Evolutionary conservation across 2,329 filamentous ascomycete genomes (phyloP).

Genomic region (Aspergillus tamarii): DNA sequence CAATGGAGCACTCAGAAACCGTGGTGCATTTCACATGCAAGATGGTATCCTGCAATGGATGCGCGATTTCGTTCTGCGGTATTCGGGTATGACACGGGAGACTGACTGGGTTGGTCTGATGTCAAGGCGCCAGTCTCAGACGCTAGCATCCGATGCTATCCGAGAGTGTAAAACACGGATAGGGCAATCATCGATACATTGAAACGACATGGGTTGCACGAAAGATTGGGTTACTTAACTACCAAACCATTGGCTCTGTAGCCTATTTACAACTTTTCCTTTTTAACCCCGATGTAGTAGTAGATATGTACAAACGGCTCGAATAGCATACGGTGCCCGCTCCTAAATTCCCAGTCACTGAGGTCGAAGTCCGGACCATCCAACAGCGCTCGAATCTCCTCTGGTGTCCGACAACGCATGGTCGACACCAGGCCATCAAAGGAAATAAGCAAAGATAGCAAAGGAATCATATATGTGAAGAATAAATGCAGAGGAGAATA

Average conservation of each 20-base stretch:
- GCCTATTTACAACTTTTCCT: not conserved
- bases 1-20: conserved; percentile 20
- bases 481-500: conserved; percentile 60
- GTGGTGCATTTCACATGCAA: conserved; percentile 20
- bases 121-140: conserved; percentile 18
- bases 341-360: conserved; percentile 22
- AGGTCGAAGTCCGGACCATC: conserved; percentile 30
- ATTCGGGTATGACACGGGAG: conserved; percentile 19
- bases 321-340: conserved; percentile 25
- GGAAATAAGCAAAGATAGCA: conserved; percentile 68
- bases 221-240: not conserved
- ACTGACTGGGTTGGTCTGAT: conserved; percentile 24
- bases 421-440: conserved; percentile 72
- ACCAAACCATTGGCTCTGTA: rapidly evolving
- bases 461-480: conserved; percentile 68
- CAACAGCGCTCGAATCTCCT: conserved; percentile 66
- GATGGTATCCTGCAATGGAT: conserved; percentile 21
- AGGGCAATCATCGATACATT: not conserved
- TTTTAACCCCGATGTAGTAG: conserved; percentile 22
- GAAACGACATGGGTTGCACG: not conserved
- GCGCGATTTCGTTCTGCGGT: conserved; percentile 17
- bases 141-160: conserved; percentile 17
- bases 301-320: conserved; percentile 24
- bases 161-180: conserved; percentile 13
- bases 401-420: conserved; percentile 67